Evolutionary conservation across 352 stramenopile species (phyloP), one percentile per base, ranked within the genome.

Genomic region (Globisporangium alternatum): DNA sequence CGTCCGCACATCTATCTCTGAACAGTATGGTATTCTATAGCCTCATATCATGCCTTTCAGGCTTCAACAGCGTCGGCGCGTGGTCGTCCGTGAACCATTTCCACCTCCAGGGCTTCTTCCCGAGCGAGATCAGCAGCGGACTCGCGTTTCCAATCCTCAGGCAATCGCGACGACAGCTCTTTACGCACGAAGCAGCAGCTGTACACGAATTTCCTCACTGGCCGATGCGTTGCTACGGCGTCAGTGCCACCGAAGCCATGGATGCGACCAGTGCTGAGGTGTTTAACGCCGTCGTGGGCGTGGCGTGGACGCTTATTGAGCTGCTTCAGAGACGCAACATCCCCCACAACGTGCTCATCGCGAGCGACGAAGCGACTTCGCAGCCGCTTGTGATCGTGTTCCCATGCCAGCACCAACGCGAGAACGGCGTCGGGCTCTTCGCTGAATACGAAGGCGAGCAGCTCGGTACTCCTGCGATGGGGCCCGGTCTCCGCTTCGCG

Each of bases 81-180:
- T 93, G 84, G 84, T 88, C 84, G 9, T 91, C 81, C 4, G 84
- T 93, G 10, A 89, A 91, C 53, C 81, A 93, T 57, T 84, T 86
- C 51, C 84, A 93, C 37, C 76, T 91, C 3, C 84, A 93, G 66
- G 77, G 75, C 0, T 88, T 81, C 37, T 89, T 86, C 62, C 76
- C 84, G 39, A 37, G 69, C 51, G 54, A 75, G 12, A 28, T 71
- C 15, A 10, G 17, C 8, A 49, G 41, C 44, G 55, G 6, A 3
- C 22, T 25, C 19, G 76, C 65, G 52, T 82, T 93, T 54, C 78
- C 80, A 5, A 48, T 93, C 39, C 55, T 64, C 1, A 28, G 10
- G 9, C 80, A 91, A 47, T 25, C n/a, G 4, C 61, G 78, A 60
- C 22, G 75, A 60, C 43, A 74, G 44, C 12, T 80, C 13, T 80